phyloP scores from a whole-genome alignment of 257 asterid species.

The Salvia hispanica region DNA sequence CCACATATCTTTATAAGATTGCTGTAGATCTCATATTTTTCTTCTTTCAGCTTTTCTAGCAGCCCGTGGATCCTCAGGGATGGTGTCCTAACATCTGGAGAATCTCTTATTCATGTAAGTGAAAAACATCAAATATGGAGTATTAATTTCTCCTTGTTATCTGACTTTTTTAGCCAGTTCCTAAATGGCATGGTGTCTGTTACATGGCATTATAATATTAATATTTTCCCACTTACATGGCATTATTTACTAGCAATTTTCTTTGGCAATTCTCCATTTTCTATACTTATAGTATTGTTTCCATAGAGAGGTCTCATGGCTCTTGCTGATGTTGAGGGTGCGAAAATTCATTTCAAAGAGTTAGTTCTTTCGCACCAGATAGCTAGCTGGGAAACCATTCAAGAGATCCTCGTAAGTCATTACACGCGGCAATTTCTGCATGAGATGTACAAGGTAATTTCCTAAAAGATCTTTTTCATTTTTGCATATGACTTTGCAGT shows the following conservation, averaged over 20 bases:
- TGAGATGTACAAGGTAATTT: constrained; percentile 92
- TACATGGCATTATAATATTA: not conserved
- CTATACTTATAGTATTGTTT: constrained; percentile 32
- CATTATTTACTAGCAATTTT: not conserved
- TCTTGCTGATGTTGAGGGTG: constrained; percentile 99
- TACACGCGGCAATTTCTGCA: constrained; percentile 88
- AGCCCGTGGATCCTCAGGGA: constrained; percentile 92
- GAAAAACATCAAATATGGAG: constrained; percentile 26
- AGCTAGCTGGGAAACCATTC: constrained; percentile 95
- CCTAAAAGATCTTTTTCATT: constrained; percentile 11
- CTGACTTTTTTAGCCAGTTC: not conserved
- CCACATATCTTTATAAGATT: constrained; percentile 27
- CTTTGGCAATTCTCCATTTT: constrained; percentile 16
- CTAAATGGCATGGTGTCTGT: not conserved
- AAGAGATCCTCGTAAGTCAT: constrained; percentile 81
- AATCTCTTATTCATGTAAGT: constrained; percentile 91
- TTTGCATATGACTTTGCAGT: constrained; percentile 17
- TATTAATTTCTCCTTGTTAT: constrained; percentile 18
- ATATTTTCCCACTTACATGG: not conserved
- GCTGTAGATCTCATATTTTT: constrained; percentile 33
- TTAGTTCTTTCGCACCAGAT: constrained; percentile 83
- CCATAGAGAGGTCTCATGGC: constrained; percentile 95
- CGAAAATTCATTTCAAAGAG: constrained; percentile 81
- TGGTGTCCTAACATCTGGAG: constrained; percentile 89
- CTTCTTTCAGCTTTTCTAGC: constrained; percentile 82